phyloP scores from a whole-genome alignment of 192 early-diverging fungal genomes.

The Cladochytrium replicatum region DNA sequence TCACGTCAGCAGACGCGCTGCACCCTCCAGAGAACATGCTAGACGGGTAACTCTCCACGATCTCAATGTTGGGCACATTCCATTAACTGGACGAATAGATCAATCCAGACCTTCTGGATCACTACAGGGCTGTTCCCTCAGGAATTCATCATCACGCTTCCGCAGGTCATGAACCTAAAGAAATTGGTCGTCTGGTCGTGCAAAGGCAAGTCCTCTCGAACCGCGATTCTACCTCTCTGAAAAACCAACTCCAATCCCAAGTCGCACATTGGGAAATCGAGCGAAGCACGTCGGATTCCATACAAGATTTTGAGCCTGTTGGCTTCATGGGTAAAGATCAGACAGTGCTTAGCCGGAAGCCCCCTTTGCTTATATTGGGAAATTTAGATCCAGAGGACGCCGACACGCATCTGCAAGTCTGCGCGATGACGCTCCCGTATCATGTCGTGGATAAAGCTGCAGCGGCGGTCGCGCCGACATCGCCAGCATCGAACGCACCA shows the following conservation, averaged over 20 bases:
- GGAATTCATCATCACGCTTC: not conserved
- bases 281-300: not conserved
- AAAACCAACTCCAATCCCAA: not conserved
- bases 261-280: not conserved
- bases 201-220: not conserved
- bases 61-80: no score
- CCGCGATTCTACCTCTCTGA: not conserved
- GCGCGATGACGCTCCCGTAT: not conserved
- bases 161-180: not conserved
- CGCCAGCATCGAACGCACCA: not conserved
- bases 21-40: not conserved
- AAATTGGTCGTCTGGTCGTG: not conserved
- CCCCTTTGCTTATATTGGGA: not conserved
- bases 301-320: not conserved
- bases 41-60: not conserved
- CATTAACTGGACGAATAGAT: not conserved
- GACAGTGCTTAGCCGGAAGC: not conserved
- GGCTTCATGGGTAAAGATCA: not conserved
- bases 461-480: not conserved
- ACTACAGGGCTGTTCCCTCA: not conserved
- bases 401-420: not conserved
- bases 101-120: not conserved
- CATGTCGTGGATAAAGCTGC: not conserved
- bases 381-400: not conserved
- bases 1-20: not conserved